phyloP scores from a whole-genome alignment of 768 basidiomycete species.

The Boletellus emodensis region DNA sequence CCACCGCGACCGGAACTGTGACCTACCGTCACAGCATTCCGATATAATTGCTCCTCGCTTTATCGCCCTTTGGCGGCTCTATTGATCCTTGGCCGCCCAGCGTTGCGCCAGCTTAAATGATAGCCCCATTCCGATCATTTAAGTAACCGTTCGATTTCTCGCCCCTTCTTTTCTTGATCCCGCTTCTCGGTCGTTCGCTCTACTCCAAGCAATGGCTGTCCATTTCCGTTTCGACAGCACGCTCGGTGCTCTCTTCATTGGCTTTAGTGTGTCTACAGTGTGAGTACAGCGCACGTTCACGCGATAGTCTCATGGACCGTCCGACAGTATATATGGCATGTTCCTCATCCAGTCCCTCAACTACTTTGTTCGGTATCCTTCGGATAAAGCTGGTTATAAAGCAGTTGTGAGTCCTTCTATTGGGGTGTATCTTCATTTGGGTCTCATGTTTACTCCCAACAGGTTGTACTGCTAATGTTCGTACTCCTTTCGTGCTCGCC shows the following conservation, averaged over 20 bases:
- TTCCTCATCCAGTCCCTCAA: slow-evolving; percentile 50
- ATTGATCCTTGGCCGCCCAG: neutral
- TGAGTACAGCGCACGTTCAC: slow-evolving; percentile 8
- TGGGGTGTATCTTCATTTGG: neutral
- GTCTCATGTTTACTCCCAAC: neutral
- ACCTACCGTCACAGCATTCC: neutral
- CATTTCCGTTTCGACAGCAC: slow-evolving; percentile 39
- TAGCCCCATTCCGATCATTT: neutral
- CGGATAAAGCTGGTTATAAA: slow-evolving; percentile 51
- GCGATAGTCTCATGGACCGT: slow-evolving; percentile 23
- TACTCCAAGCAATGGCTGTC: slow-evolving; percentile 14
- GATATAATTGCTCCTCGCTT: neutral
- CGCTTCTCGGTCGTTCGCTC: neutral
- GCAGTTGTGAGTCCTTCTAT: slow-evolving; percentile 40
- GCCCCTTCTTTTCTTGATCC: neutral
- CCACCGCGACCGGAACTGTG: neutral
- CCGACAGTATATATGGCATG: slow-evolving; percentile 45
- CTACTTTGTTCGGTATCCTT: slow-evolving; percentile 54
- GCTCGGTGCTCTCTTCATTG: slow-evolving; percentile 58
- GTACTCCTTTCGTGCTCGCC: neutral
- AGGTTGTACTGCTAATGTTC: slow-evolving; percentile 36
- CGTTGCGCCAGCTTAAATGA: slow-evolving; percentile 9
- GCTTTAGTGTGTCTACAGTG: slow-evolving; percentile 49
- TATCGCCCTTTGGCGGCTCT: slow-evolving; percentile 3
- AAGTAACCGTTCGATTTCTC: neutral